These are phyloP conservation scores for Rhizoclosmatium sp. DNA, from an alignment of 192 early-diverging fungal genomes.

Conservation along the genomic window DNA sequence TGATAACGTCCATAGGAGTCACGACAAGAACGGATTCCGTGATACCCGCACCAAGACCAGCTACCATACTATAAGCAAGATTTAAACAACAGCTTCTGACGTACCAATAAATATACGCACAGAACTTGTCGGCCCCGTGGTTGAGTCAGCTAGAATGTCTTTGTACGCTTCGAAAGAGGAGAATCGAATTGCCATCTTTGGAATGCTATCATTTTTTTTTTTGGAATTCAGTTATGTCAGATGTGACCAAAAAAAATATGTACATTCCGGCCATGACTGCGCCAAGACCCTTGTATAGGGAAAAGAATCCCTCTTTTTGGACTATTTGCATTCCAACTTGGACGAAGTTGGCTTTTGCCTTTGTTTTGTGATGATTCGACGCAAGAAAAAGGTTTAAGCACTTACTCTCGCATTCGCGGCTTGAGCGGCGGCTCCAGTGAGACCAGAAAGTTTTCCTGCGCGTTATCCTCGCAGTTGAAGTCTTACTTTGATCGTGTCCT, in stretches of 20 bases:
- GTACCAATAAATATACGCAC: conserved; percentile 76
- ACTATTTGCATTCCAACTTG: conserved; percentile 85
- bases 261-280: conserved; percentile 96
- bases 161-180: conserved; percentile 96
- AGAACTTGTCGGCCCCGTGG: conserved; percentile 68
- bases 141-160: conserved; percentile 70
- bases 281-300: conserved; percentile 96
- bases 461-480: conserved; percentile 83
- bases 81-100: conserved; percentile 9
- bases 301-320: conserved; percentile 84
- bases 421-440: conserved; percentile 53
- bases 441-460: conserved; percentile 21
- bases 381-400: background rate
- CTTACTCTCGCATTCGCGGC: conserved; percentile 63
- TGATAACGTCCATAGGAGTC: conserved; percentile 99
- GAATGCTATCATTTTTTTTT: too few species aligned
- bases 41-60: conserved; percentile 89
- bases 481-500: conserved; percentile 98
- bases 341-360: conserved; percentile 71
- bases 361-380: background rate
- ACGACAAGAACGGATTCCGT: conserved; percentile 96
- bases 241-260: too few species aligned
- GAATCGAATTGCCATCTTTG: conserved; percentile 99
- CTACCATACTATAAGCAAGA: conserved; percentile 53
- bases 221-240: too few species aligned